A percentile compares a stretch with the other conserved stretches of the same genome.
phyloP scores from a whole-genome alignment of 1,139 yeast genomes.

The Lizanozyma gosingica region DNA sequence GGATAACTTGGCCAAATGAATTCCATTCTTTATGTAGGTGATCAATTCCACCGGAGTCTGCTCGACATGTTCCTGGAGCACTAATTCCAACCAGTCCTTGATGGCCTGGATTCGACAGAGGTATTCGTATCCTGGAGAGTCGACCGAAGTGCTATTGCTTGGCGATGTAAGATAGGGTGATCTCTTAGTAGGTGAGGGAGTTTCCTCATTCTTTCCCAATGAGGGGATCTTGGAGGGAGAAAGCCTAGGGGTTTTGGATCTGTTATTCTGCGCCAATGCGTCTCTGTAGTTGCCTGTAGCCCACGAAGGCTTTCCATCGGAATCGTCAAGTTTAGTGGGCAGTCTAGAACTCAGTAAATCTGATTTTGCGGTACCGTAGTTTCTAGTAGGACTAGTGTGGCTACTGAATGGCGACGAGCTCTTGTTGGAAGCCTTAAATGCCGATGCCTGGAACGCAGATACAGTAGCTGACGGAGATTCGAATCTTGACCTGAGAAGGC shows the following conservation, averaged over 20 bases:
- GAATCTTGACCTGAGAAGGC: conserved; percentile 25
- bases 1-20: conserved; percentile 72
- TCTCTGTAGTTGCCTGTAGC: neutral
- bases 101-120: conserved; percentile 85
- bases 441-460: conserved; percentile 25
- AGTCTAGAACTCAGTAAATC: no score
- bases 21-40: conserved; percentile 67
- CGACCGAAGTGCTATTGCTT: conserved; percentile 19
- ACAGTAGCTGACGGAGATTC: conserved; percentile 40
- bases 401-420: conserved; percentile 1
- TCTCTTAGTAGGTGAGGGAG: conserved; percentile 10
- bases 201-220: neutral
- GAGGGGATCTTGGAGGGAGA: conserved; percentile 1
- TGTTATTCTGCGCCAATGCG: neutral
- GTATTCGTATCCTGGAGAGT: conserved; percentile 58
- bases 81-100: conserved; percentile 41
- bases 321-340: neutral
- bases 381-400: neutral
- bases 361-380: neutral
- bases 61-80: conserved; percentile 41
- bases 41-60: conserved; percentile 48
- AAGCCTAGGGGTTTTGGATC: conserved; percentile 2
- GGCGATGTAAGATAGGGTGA: conserved; percentile 13
- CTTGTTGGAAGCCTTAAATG: neutral
- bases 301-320: conserved; percentile 8